Conservation (phyloP, 1,284 basidiomycete genomes). For the Naganishia cerealis region DNA sequence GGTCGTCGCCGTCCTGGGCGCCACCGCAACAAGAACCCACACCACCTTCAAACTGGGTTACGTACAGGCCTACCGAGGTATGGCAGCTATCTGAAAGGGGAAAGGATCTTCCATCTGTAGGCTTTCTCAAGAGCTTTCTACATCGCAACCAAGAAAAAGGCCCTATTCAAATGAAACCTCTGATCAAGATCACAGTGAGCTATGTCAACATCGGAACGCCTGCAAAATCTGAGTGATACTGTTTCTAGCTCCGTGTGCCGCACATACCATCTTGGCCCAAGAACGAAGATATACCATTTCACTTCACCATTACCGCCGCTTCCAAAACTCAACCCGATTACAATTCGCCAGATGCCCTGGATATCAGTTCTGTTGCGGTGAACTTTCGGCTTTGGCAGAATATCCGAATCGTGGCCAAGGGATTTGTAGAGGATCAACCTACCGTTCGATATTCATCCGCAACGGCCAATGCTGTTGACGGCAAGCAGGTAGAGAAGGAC, state of each 20-base stretch:
- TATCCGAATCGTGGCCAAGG: constrained; percentile 18
- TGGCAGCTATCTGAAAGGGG: constrained; percentile 1
- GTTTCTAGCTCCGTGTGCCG: constrained; percentile 6
- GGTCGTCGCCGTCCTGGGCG: neutral
- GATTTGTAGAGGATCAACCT: constrained; percentile 7
- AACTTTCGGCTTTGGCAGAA: constrained; percentile 23
- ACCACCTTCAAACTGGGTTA: constrained; percentile 3
- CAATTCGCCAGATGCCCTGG: neutral
- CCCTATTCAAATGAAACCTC: neutral
- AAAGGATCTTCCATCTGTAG: neutral
- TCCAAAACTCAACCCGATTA: neutral
- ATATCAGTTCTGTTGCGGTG: constrained; percentile 3
- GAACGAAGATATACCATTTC: constrained; percentile 15
- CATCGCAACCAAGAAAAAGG: constrained; percentile 1
- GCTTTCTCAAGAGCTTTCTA: constrained; percentile 11
- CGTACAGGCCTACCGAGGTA: constrained; percentile 13
- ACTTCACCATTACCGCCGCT: neutral
- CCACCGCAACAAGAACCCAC: neutral
- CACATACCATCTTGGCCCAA: constrained; percentile 7
- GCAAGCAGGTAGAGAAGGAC: neutral
- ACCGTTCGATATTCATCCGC: constrained; percentile 11
- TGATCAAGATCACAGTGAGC: constrained; percentile 10
- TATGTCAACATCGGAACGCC: neutral
- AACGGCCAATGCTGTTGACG: too few species aligned
- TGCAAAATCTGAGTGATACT: neutral